A percentile compares a stretch with the other conserved stretches of the same genome.
Evolutionary conservation across 2,329 filamentous ascomycete genomes (phyloP).

Genomic region (Aspergillus clavatus): DNA sequence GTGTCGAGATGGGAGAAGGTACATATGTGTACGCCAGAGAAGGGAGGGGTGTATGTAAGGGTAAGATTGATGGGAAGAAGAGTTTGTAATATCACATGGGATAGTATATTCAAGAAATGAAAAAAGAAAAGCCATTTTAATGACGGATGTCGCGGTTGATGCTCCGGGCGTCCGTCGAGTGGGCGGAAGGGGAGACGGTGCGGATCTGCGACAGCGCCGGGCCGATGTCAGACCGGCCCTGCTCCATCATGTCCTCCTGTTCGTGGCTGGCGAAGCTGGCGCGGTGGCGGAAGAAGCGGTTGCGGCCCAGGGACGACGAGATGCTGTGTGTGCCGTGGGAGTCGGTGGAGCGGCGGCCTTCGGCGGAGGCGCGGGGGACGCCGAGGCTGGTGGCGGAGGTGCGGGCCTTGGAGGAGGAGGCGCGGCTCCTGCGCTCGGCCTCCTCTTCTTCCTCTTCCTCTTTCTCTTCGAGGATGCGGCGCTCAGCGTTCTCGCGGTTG

Average conservation of each 20-base stretch:
- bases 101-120: too few relatives aligned
- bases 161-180: background rate
- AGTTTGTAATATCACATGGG: too few relatives aligned
- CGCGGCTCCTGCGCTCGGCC: constrained; percentile 24
- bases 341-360: constrained; percentile 27
- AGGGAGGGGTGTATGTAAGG: too few relatives aligned
- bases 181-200: constrained; percentile 9
- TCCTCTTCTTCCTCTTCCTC: constrained; percentile 31
- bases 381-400: constrained; percentile 20
- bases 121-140: too few relatives aligned
- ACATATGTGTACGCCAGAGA: too few relatives aligned
- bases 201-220: constrained; percentile 8
- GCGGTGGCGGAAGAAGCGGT: constrained; percentile 58
- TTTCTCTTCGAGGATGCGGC: constrained; percentile 33
- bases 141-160: background rate
- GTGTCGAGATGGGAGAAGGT: too few relatives aligned
- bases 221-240: constrained; percentile 40
- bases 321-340: constrained; percentile 29
- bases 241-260: constrained; percentile 43
- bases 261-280: constrained; percentile 24
- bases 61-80: too few relatives aligned
- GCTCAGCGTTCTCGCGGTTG: constrained; percentile 39
- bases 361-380: constrained; percentile 17
- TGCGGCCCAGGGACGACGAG: constrained; percentile 47
- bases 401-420: constrained; percentile 21